Percentiles rank a stretch among this genome's conserved stretches.
Conservation (phyloP, 2,329 filamentous ascomycete species). For the Scedosporium minutisporum region DNA sequence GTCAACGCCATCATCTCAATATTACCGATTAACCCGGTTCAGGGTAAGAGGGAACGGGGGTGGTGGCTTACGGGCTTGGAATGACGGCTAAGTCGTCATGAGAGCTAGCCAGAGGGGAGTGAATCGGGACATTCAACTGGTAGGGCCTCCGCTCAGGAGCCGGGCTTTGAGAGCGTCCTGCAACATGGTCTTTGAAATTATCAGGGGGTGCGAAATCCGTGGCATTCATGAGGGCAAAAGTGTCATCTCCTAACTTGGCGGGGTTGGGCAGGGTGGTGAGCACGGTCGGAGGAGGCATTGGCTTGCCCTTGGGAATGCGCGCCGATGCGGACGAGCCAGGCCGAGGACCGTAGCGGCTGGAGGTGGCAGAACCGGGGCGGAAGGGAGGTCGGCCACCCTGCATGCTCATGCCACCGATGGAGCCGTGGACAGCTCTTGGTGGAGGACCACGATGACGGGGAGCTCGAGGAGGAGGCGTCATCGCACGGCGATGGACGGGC, state of each 20-base stretch:
- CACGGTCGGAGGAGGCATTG: slow-evolving; percentile 57
- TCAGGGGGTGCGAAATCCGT: slow-evolving; percentile 82
- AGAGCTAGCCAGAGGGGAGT: slow-evolving; percentile 70
- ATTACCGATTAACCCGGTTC: neutral
- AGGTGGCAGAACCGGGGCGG: slow-evolving; percentile 22
- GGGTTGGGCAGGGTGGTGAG: slow-evolving; percentile 77
- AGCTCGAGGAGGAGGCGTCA: slow-evolving; percentile 77
- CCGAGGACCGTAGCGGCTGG: slow-evolving; percentile 34
- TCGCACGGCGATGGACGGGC: slow-evolving; percentile 77
- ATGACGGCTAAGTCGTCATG: slow-evolving; percentile 81
- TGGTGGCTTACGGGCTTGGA: slow-evolving; percentile 74
- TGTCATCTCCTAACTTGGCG: slow-evolving; percentile 72
- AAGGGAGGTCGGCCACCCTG: slow-evolving; percentile 24
- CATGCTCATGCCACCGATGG: slow-evolving; percentile 38
- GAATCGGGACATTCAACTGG: slow-evolving; percentile 59
- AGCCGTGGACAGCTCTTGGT: slow-evolving; percentile 35
- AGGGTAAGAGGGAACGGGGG: neutral
- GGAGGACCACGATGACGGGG: slow-evolving; percentile 32
- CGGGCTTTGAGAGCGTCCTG: slow-evolving; percentile 59
- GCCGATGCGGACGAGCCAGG: slow-evolving; percentile 57
- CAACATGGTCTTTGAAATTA: slow-evolving; percentile 54
- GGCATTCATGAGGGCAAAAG: slow-evolving; percentile 56
- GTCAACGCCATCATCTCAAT: slow-evolving; percentile 6
- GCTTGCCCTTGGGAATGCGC: slow-evolving; percentile 11
- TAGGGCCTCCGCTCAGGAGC: slow-evolving; percentile 61